phyloP scores from a whole-genome alignment of 192 early-diverging fungal species.

The Glomus cerebriforme region DNA sequence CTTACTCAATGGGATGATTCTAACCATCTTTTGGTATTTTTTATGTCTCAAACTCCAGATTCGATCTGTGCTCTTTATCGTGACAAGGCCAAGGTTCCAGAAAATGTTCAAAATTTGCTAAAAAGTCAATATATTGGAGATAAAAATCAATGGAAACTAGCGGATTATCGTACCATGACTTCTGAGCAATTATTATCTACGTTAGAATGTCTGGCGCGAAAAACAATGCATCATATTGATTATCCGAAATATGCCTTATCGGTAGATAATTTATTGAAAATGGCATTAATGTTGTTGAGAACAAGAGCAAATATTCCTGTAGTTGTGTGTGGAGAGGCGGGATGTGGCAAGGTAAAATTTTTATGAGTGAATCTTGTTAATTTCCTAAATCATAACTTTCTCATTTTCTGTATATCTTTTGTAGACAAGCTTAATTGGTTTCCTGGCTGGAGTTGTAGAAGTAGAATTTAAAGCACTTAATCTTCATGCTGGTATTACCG shows the following conservation, averaged over 20 bases:
- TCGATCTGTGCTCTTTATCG: conserved; percentile 32
- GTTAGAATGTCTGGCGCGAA: conserved; percentile 28
- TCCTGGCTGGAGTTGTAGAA: conserved; percentile 24
- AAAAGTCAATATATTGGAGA: conserved; percentile 7
- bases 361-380: background rate
- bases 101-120: conserved; percentile 26
- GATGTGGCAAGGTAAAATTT: conserved; percentile 30
- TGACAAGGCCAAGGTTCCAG: conserved; percentile 10
- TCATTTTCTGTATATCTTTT: background rate
- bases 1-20: conserved; percentile 28
- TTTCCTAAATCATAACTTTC: background rate
- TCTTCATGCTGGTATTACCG: conserved; percentile 28
- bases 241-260: conserved; percentile 24
- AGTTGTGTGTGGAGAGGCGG: conserved; percentile 30
- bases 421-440: conserved; percentile 32
- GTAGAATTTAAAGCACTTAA: conserved; percentile 19
- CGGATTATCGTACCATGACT: conserved; percentile 17
- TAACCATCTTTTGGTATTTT: conserved; percentile 30
- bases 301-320: conserved; percentile 34
- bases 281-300: conserved; percentile 32
- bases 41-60: conserved; percentile 34
- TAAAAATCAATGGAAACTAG: background rate
- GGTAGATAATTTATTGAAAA: conserved; percentile 27
- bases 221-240: background rate
- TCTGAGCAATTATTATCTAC: background rate